Conservation (phyloP, 176 grass and related monocot genomes). For the Zizania latifolia region DNA sequence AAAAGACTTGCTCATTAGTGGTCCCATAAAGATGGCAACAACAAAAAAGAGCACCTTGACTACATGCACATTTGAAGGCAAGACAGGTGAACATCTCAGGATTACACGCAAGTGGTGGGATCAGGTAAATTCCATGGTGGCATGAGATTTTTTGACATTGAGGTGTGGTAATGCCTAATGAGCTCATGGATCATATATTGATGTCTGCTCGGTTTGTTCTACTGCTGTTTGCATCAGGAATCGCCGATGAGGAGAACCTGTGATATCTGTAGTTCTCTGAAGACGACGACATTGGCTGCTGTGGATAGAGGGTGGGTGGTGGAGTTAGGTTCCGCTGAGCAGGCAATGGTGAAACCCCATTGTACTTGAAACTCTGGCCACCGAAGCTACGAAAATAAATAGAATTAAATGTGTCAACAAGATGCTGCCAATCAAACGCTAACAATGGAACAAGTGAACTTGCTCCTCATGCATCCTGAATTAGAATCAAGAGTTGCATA, state of each 20-base stretch:
- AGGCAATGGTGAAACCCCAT: constrained; percentile 49
- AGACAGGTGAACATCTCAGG: not conserved
- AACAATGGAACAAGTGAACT: not conserved
- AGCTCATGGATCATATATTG: constrained; percentile 54
- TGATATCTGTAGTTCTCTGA: constrained; percentile 75
- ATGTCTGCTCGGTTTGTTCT: constrained; percentile 65
- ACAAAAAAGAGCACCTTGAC: not conserved
- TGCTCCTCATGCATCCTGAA: not conserved
- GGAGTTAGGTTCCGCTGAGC: constrained; percentile 74
- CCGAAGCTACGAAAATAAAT: constrained; percentile 34
- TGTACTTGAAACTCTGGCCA: constrained; percentile 68
- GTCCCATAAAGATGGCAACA: not conserved
- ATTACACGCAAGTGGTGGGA: not conserved
- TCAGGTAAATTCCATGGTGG: not conserved
- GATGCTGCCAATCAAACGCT: not conserved
- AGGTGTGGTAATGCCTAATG: not conserved
- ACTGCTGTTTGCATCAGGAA: constrained; percentile 44
- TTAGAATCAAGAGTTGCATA: not conserved
- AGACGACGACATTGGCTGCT: constrained; percentile 74
- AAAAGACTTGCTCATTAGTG: constrained; percentile 30
- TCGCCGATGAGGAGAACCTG: constrained; percentile 59
- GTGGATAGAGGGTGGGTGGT: constrained; percentile 64
- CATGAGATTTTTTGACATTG: not conserved
- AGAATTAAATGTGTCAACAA: not conserved
- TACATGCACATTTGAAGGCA: constrained; percentile 1